phyloP scores from a whole-genome alignment of 768 basidiomycete genomes.

The Phanerochaete sordida region DNA sequence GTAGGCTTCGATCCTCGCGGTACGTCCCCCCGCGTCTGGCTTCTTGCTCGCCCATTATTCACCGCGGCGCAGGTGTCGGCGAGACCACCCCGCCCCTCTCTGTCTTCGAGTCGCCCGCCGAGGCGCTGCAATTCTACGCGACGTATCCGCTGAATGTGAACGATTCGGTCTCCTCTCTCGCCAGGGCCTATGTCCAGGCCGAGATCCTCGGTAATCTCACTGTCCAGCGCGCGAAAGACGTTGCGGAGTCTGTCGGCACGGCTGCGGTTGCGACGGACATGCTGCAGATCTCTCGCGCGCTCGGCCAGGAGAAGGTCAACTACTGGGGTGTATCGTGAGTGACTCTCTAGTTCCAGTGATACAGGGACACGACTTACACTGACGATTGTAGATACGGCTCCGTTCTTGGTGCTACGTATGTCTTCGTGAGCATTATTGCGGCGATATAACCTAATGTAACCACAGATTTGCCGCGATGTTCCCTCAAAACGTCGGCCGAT shows the following conservation, averaged over 20 bases:
- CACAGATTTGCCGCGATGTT: constrained; percentile 21
- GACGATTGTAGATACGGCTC: constrained; percentile 20
- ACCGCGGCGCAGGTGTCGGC: too few relatives aligned
- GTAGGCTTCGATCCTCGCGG: constrained; percentile 29
- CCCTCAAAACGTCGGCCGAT: constrained; percentile 20
- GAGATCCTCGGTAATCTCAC: not conserved
- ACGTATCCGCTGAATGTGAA: not conserved
- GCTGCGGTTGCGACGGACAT: constrained; percentile 28
- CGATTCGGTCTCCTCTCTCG: not conserved
- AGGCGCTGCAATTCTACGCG: not conserved
- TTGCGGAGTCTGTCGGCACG: constrained; percentile 21
- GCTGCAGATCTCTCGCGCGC: constrained; percentile 24
- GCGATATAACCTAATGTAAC: too few relatives aligned
- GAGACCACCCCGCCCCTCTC: not conserved
- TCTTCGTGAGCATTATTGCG: too few relatives aligned
- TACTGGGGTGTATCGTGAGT: constrained; percentile 28
- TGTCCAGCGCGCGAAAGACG: not conserved
- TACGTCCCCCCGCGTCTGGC: too few relatives aligned
- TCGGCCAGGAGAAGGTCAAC: constrained; percentile 26
- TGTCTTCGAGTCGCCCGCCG: not conserved
- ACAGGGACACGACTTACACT: too few relatives aligned
- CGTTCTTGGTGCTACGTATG: constrained; percentile 17
- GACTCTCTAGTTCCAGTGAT: not conserved
- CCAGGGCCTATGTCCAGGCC: not conserved
- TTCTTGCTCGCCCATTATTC: too few relatives aligned